Percentiles rank a stretch among this genome's conserved stretches.
phyloP scores from a whole-genome alignment of 129 eudicot genomes.

The Tanacetum coccineum region DNA sequence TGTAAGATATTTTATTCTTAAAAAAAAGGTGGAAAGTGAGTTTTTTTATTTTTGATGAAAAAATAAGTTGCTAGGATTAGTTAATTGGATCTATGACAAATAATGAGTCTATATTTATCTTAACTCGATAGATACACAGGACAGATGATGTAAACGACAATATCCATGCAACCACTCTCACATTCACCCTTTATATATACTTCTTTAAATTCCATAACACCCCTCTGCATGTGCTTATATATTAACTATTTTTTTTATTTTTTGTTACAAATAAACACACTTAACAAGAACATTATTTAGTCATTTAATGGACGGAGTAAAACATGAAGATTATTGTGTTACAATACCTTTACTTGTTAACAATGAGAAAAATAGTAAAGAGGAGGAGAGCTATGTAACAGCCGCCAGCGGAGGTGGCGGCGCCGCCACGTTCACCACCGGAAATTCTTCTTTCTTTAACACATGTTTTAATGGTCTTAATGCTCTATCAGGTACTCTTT shows the following conservation, averaged over 20 bases:
- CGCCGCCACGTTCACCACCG: constrained; percentile 19
- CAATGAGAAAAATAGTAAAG: constrained; percentile 16
- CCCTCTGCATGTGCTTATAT: constrained; percentile 5
- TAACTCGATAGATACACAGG: no score
- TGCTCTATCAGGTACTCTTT: constrained; percentile 70
- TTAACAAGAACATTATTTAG: neutral
- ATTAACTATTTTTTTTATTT: neutral
- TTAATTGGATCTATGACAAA: no score
- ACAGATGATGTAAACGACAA: constrained; percentile 8
- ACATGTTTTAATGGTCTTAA: constrained; percentile 82
- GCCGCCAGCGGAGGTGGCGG: neutral
- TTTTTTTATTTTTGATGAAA: no score
- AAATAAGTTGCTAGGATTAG: no score
- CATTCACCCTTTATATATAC: neutral
- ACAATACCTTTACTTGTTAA: constrained; percentile 34
- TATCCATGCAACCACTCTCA: constrained; percentile 13
- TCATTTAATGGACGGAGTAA: constrained; percentile 23
- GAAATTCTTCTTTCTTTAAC: constrained; percentile 62
- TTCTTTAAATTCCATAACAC: neutral
- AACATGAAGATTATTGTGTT: constrained; percentile 30
- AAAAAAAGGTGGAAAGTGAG: no score
- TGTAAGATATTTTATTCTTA: no score
- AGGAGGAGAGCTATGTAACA: constrained; percentile 9
- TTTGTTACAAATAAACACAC: neutral
- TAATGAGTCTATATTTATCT: no score